A percentile compares a stretch with the other conserved stretches of the same genome.
Conservation (phyloP, 768 basidiomycete genomes). For the Lactarius pseudohatsudake region DNA sequence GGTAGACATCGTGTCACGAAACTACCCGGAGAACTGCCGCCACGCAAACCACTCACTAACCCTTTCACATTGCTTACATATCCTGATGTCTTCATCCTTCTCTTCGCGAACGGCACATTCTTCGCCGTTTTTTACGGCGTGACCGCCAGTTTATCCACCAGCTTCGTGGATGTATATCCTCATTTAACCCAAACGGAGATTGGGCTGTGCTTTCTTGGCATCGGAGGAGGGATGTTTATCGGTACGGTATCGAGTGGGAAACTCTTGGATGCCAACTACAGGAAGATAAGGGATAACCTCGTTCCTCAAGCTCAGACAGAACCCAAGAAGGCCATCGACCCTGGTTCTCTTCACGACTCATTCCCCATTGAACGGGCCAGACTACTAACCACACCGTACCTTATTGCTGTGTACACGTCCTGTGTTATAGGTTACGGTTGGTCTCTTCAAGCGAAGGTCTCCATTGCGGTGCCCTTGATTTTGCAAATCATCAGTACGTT, state of each 20-base stretch:
- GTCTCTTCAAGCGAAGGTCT: slow-evolving; percentile 50
- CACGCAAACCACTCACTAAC: slow-evolving; percentile 46
- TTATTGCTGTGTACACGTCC: slow-evolving; percentile 41
- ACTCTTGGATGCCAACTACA: slow-evolving; percentile 68
- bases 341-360: slow-evolving; percentile 34
- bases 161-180: slow-evolving; percentile 59
- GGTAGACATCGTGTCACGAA: slow-evolving; percentile 27
- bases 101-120: slow-evolving; percentile 51
- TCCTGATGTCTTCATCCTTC: slow-evolving; percentile 56
- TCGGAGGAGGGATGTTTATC: slow-evolving; percentile 68
- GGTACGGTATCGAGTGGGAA: slow-evolving; percentile 61
- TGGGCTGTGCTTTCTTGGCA: slow-evolving; percentile 75
- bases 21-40: slow-evolving; percentile 21
- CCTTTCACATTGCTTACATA: slow-evolving; percentile 56
- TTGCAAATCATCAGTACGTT: slow-evolving; percentile 42
- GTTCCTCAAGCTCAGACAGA: slow-evolving; percentile 23
- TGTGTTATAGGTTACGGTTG: slow-evolving; percentile 60
- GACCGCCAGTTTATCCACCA: slow-evolving; percentile 58
- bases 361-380: slow-evolving; percentile 66
- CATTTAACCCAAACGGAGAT: slow-evolving; percentile 60
- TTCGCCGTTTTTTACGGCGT: slow-evolving; percentile 62
- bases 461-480: slow-evolving; percentile 55
- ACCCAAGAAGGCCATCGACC: slow-evolving; percentile 31
- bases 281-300: slow-evolving; percentile 36
- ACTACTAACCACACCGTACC: slow-evolving; percentile 46